Conservation (phyloP, 305 asterid species). For the Fraxinus floribunda region DNA sequence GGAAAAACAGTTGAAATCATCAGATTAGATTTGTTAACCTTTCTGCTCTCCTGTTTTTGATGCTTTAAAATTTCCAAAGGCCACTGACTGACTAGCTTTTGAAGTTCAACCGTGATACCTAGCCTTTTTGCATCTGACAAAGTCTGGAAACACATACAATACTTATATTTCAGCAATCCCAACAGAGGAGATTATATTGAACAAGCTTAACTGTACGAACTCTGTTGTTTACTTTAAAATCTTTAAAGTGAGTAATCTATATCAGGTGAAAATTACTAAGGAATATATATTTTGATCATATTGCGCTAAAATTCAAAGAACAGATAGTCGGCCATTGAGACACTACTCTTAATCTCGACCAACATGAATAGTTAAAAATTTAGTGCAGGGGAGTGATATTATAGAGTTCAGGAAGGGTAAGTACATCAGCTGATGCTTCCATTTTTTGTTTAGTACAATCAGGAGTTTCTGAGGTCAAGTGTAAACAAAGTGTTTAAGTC, state of each 20-base stretch:
- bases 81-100: constrained; percentile 77
- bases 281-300: background rate
- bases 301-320: background rate
- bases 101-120: constrained; percentile 54
- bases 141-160: constrained; percentile 39
- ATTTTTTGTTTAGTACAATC: background rate
- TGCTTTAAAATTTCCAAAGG: constrained; percentile 64
- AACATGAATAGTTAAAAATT: background rate
- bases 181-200: background rate
- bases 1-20: background rate
- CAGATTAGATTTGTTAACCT: constrained; percentile 40
- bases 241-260: background rate
- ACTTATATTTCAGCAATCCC: constrained; percentile 4
- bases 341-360: constrained; percentile 10
- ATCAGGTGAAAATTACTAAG: background rate
- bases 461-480: background rate
- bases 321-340: background rate
- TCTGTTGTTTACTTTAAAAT: background rate
- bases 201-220: background rate
- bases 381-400: background rate
- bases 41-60: constrained; percentile 47
- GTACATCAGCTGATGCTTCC: background rate
- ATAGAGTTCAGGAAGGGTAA: background rate
- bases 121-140: constrained; percentile 51
- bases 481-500: background rate